A percentile compares a stretch with the other conserved stretches of the same genome.
These are phyloP conservation scores for Mycena haematopus DNA, from an alignment of 768 basidiomycete species.

Conservation along the genomic window DNA sequence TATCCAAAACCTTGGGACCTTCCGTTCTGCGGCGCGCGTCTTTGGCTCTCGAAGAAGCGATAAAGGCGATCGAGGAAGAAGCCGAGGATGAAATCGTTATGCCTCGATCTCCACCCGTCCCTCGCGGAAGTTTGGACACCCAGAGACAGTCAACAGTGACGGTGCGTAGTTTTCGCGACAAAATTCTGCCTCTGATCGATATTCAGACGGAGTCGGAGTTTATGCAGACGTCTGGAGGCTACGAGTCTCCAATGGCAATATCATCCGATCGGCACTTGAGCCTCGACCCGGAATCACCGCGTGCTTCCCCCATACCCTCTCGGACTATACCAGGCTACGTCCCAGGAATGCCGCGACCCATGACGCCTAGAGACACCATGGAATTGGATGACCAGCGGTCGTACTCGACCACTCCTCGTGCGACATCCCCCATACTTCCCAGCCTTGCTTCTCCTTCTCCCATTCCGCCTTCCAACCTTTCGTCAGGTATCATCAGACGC, in stretches of 20 bases:
- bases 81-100: slow-evolving; percentile 80
- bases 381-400: slow-evolving; percentile 76
- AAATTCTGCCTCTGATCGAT: slow-evolving; percentile 20
- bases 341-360: slow-evolving; percentile 89
- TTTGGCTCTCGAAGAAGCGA: slow-evolving; percentile 75
- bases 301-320: slow-evolving; percentile 67
- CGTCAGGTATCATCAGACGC: slow-evolving; percentile 52
- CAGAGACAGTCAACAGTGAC: slow-evolving; percentile 34
- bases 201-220: slow-evolving; percentile 44
- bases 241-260: slow-evolving; percentile 73
- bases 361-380: slow-evolving; percentile 80
- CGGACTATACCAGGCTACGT: slow-evolving; percentile 81
- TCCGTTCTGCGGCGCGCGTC: slow-evolving; percentile 69
- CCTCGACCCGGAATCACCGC: slow-evolving; percentile 55
- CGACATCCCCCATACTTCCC: slow-evolving; percentile 65
- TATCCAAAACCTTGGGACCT: slow-evolving; percentile 58
- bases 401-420: slow-evolving; percentile 81
- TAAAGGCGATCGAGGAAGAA: slow-evolving; percentile 80
- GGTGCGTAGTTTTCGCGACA: slow-evolving; percentile 37
- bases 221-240: slow-evolving; percentile 47
- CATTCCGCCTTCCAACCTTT: slow-evolving; percentile 41
- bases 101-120: slow-evolving; percentile 63
- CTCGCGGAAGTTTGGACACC: slow-evolving; percentile 46
- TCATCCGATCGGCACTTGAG: slow-evolving; percentile 64
- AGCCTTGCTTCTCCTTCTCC: slow-evolving; percentile 42